Percentiles rank a stretch among this genome's conserved stretches.
phyloP scores from a whole-genome alignment of 441 rosid genomes.

The Brassica balearica region DNA sequence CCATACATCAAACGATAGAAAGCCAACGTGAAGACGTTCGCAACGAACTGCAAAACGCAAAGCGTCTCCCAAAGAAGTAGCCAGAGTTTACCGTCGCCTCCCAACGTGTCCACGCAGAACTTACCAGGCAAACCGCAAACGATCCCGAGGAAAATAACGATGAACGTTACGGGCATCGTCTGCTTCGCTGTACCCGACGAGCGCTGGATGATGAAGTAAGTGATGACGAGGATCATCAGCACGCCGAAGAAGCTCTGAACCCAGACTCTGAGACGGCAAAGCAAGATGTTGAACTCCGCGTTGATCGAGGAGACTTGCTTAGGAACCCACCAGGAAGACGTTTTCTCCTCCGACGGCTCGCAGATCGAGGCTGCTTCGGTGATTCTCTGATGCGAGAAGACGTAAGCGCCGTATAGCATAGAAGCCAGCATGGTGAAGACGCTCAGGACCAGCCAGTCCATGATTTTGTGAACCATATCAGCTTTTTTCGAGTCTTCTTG shows the following conservation, averaged over 20 bases:
- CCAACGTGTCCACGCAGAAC: slow-evolving; percentile 80
- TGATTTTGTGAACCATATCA: slow-evolving; percentile 68
- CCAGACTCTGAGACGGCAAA: slow-evolving; percentile 67
- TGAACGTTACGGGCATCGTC: slow-evolving; percentile 74
- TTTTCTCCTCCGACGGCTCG: slow-evolving; percentile 52
- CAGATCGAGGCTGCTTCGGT: slow-evolving; percentile 77
- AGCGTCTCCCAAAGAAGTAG: slow-evolving; percentile 72
- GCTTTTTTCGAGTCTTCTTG: slow-evolving; percentile 72
- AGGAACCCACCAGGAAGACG: slow-evolving; percentile 80
- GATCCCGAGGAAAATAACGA: slow-evolving; percentile 68
- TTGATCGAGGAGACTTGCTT: slow-evolving; percentile 57
- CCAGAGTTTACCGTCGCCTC: slow-evolving; percentile 82
- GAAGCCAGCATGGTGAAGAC: slow-evolving; percentile 64
- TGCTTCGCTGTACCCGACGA: slow-evolving; percentile 57
- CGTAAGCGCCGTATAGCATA: slow-evolving; percentile 68
- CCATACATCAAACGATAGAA: slow-evolving; percentile 65
- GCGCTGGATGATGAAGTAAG: slow-evolving; percentile 69
- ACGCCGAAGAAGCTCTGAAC: slow-evolving; percentile 69
- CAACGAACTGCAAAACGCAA: slow-evolving; percentile 70
- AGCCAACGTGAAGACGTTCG: slow-evolving; percentile 49
- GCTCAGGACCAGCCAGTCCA: slow-evolving; percentile 86
- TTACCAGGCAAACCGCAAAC: slow-evolving; percentile 80
- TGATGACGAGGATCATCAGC: slow-evolving; percentile 60
- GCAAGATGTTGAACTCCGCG: slow-evolving; percentile 54
- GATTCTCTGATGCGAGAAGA: slow-evolving; percentile 70